phyloP scores from a whole-genome alignment of 352 stramenopile species.

The Sclerospora graminicola region DNA sequence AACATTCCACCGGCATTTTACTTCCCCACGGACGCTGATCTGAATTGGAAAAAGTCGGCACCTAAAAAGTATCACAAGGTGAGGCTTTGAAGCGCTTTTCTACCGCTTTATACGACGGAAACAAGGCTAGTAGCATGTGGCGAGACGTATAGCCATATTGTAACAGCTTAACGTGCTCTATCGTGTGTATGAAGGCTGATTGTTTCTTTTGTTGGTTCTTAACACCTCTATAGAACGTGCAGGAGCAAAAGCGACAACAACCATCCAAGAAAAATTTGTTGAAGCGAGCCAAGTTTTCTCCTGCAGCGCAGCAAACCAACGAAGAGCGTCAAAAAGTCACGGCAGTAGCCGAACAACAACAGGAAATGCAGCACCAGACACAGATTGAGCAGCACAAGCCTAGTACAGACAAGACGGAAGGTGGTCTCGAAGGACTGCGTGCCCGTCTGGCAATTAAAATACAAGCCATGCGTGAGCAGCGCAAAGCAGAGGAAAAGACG shows the following conservation, averaged over 20 bases:
- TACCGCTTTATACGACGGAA: neutral
- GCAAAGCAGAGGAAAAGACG: conserved; percentile 51
- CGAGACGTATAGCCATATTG: neutral
- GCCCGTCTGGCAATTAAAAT: conserved; percentile 62
- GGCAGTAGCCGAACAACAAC: conserved; percentile 40
- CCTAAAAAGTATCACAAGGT: conserved; percentile 77
- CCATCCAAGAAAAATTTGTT: conserved; percentile 43
- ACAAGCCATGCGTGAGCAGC: conserved; percentile 59
- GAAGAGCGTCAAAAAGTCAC: conserved; percentile 39
- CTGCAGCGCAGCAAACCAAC: conserved; percentile 52
- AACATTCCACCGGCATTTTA: conserved; percentile 66
- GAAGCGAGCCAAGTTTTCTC: conserved; percentile 69
- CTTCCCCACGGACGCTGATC: conserved; percentile 66
- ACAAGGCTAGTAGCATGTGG: neutral
- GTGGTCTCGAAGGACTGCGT: conserved; percentile 47
- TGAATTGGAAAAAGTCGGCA: conserved; percentile 61
- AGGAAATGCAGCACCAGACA: conserved; percentile 27
- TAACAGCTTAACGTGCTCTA: neutral
- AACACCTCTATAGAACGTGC: conserved; percentile 25
- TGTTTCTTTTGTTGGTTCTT: neutral
- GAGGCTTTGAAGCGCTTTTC: neutral
- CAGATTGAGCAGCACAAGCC: conserved; percentile 30
- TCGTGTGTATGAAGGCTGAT: conserved; percentile 6
- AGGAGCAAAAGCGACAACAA: conserved; percentile 38
- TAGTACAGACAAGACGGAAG: conserved; percentile 21